Conservation (phyloP, 805 yeast species). For the Candida pseudofarinosa region DNA sequence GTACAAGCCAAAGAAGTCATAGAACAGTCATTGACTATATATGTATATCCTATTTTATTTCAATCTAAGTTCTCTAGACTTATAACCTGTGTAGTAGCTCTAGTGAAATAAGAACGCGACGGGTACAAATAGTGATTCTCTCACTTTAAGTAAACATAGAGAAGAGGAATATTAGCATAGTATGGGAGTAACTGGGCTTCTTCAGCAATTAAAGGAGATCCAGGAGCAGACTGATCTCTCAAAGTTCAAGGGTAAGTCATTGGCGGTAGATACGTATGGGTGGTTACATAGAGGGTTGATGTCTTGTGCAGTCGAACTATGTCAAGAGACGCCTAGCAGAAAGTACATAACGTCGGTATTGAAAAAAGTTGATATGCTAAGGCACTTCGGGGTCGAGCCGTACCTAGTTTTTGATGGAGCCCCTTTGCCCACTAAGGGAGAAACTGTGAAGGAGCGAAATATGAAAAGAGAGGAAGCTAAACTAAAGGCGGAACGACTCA, state of each 20-base stretch:
- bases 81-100: not conserved
- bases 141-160: not conserved
- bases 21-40: not conserved
- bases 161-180: not conserved
- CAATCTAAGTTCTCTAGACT: not conserved
- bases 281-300: slow-evolving; percentile 91
- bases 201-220: slow-evolving; percentile 73
- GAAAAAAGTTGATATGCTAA: slow-evolving; percentile 62
- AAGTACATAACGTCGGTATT: slow-evolving; percentile 67
- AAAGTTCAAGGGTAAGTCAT: slow-evolving; percentile 63
- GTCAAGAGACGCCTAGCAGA: slow-evolving; percentile 65
- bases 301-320: slow-evolving; percentile 80
- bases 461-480: slow-evolving; percentile 55
- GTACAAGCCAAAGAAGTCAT: slow-evolving; percentile 30
- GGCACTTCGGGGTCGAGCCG: slow-evolving; percentile 67
- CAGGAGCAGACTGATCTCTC: slow-evolving; percentile 57
- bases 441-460: slow-evolving; percentile 65
- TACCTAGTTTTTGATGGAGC: slow-evolving; percentile 94
- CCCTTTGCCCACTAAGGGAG: slow-evolving; percentile 70
- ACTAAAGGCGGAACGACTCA: slow-evolving; percentile 49
- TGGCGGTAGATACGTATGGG: slow-evolving; percentile 94
- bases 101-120: not conserved
- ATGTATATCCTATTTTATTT: not conserved
- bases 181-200: slow-evolving; percentile 84
- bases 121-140: not conserved